These are phyloP conservation scores for Leucaena leucocephala DNA, from an alignment of 306 rosid genomes.

Conservation along the genomic window DNA sequence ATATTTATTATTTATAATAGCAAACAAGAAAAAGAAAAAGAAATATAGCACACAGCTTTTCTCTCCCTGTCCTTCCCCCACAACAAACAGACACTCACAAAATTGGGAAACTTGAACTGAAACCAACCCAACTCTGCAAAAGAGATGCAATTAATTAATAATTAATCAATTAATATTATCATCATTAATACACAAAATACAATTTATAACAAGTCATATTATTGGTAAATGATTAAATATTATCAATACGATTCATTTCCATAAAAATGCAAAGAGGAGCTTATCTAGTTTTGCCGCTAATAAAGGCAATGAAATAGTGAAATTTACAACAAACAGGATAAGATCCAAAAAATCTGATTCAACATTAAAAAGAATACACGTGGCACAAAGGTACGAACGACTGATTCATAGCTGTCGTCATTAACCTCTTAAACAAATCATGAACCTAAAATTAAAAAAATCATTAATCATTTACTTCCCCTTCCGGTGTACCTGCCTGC, in stretches of 20 bases:
- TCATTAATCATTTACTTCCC: not conserved
- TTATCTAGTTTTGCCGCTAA: not conserved
- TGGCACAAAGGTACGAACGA: not conserved
- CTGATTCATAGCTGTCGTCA: not conserved
- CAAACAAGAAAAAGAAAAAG: no score
- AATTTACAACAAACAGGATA: not conserved
- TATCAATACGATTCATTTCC: not conserved
- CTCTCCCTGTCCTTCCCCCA: no score
- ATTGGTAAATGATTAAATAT: not conserved
- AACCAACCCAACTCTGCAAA: not conserved
- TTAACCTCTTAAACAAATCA: not conserved
- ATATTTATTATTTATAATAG: no score
- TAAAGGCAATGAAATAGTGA: not conserved
- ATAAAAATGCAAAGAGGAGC: not conserved
- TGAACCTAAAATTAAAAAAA: not conserved
- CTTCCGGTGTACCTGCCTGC: not conserved
- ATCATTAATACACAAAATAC: no score
- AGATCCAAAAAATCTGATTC: not conserved
- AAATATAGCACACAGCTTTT: not conserved
- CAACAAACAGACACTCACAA: no score
- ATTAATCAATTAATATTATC: no score
- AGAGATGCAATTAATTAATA: not conserved
- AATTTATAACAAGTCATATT: not conserved
- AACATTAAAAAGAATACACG: not conserved
- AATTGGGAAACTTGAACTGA: not conserved